These are phyloP conservation scores for Echium plantagineum DNA, from an alignment of 257 asterid species.

Conservation along the genomic window DNA sequence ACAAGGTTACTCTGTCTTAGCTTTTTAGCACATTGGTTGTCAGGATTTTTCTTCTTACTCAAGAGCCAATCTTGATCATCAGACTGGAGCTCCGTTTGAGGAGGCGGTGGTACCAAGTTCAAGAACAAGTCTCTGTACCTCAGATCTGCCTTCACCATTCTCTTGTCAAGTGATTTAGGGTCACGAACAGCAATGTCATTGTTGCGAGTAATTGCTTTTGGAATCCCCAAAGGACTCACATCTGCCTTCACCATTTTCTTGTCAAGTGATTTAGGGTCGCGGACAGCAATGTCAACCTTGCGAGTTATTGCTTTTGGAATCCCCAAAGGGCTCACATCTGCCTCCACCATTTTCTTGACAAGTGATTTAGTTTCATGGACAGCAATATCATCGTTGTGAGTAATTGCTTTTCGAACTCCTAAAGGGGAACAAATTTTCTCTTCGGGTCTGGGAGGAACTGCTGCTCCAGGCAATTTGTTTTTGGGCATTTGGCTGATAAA, in stretches of 20 bases:
- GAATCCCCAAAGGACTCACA: not conserved
- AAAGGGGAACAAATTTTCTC: not conserved
- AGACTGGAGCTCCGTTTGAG: not conserved
- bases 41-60: conserved; percentile 10
- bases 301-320: not conserved
- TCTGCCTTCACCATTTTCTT: conserved; percentile 21
- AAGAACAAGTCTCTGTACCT: conserved; percentile 30
- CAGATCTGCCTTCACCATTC: conserved; percentile 17
- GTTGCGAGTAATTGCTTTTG: conserved; percentile 1
- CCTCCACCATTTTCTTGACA: conserved; percentile 16
- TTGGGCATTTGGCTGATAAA: too few relatives aligned
- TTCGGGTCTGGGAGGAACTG: conserved; percentile 2
- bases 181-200: conserved; percentile 12
- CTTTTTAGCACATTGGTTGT: conserved; percentile 11
- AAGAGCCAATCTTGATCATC: conserved; percentile 54
- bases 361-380: conserved; percentile 14
- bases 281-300: conserved; percentile 12
- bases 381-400: conserved; percentile 8
- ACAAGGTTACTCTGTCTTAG: conserved; percentile 5
- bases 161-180: conserved; percentile 9
- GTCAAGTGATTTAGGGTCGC: conserved; percentile 7
- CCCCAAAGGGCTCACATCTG: conserved; percentile 11
- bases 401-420: not conserved
- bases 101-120: conserved; percentile 33
- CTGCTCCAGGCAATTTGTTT: too few relatives aligned